Conservation (phyloP, 2,329 filamentous ascomycete species). For the Talaromyces sp. region DNA sequence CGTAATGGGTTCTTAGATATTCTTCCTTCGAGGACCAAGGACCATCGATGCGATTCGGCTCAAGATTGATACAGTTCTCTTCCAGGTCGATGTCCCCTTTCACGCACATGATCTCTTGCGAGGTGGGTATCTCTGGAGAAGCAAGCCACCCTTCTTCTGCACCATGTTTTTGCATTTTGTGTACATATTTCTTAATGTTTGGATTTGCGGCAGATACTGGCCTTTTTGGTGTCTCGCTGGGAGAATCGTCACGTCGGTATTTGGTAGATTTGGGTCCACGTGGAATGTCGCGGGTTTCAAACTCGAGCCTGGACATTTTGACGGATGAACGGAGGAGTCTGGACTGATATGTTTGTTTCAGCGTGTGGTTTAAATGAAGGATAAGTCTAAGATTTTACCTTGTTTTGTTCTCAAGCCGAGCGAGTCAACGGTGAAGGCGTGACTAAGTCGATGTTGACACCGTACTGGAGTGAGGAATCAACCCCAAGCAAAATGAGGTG, state of each 20-base stretch:
- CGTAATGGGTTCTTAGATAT: conserved; percentile 71
- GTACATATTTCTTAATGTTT: conserved; percentile 26
- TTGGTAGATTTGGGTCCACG: not conserved
- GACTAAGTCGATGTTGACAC: not conserved
- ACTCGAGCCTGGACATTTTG: not conserved
- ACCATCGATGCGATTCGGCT: conserved; percentile 50
- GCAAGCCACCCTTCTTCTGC: conserved; percentile 25
- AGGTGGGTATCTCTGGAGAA: conserved; percentile 37
- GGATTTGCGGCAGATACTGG: conserved; percentile 17
- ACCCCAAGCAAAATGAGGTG: not conserved
- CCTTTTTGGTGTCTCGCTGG: not conserved
- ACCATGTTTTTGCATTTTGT: conserved; percentile 13
- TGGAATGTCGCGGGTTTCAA: not conserved
- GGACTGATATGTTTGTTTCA: not conserved
- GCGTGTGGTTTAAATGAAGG: not conserved
- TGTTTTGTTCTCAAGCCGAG: not conserved
- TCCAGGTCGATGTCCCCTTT: conserved; percentile 14
- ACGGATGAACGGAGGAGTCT: not conserved
- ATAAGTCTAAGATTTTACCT: not conserved
- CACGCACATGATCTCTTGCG: conserved; percentile 32
- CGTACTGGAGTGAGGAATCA: not conserved
- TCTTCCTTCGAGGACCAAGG: conserved; percentile 57
- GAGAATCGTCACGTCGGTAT: not conserved
- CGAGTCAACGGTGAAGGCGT: not conserved
- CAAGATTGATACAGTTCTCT: conserved; percentile 33